Base-by-base conservation (phyloP, 345 rosid species). In the Erysimum cheiranthoides region DNA sequence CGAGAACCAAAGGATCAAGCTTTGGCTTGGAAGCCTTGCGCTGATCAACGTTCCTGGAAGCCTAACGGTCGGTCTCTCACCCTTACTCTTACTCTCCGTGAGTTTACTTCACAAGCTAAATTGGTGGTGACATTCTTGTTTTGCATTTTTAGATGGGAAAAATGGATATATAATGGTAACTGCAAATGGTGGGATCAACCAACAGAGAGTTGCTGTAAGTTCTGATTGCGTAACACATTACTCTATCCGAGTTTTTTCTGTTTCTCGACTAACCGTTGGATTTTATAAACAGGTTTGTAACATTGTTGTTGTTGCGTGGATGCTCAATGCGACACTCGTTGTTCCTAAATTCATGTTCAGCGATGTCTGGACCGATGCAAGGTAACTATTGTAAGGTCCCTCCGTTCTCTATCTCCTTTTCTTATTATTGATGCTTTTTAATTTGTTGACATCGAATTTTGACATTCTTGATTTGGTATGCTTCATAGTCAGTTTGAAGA, bases 131-230 rank as follows among this genome's bases (percentile, higher is more conserved):
- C 25, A 0, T 21, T 21, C 25, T 21, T 21, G 25, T 21, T 21
- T 1, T 21, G 25, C 25, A 21, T 21, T 21, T 21, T n/a, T 64
- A 92, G 99, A 84, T 61, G 96, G 93, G 45, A 87, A 81, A 45
- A 95, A 90, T 56, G 99, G 99, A 80, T 95, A 92, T 81, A 84
- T 95, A 64, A 72, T 88, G 87, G 79, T 92, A 64, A 95, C 99
- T 70, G 98, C 98, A 73, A 95, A 95, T 85, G 99, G 99, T 68
- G 99, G 99, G 18, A 87, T 95, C 43, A 95, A 89, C 78, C 99
- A 95, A 88, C 99, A 92, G 77, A 80, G 98, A 73, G 99, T 95
- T 16, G 97, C 99, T 73, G 99, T 92, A 86, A 89, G 97, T 75
- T 68, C 0, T 63, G n/a, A 32, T 42, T 30, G 2, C 32, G 12